Base-by-base conservation (phyloP, 805 yeast genomes). In the Naumovozyma castellii region DNA sequence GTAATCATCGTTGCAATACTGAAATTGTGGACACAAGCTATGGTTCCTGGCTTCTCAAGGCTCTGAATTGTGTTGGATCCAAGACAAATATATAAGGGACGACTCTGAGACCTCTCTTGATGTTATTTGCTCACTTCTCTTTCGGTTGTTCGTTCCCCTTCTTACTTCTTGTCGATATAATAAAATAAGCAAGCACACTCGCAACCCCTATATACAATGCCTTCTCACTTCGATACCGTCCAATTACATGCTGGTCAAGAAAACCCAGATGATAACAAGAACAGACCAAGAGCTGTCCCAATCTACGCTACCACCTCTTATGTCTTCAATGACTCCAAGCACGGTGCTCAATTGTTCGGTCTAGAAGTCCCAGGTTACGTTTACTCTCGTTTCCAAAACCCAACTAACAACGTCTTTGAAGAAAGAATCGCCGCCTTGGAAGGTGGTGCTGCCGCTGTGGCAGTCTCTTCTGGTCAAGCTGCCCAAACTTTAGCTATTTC, bases 241-340 rank as follows among this genome's bases (percentile, higher is more conserved):
- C 96, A 90, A 70, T 75, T 90, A 52, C 97, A 90, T 65, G 96
- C 96, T 40, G 98, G 98, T 48, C 95, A 87, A 67, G 72, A 71
- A 45, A 88, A 84, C 50, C 67, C 72, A 27, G 68, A 75, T 32
- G 69, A 65, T 44, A 69, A 73, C 45, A 68, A 78, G 12, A 72
- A 74, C 61, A 71, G 79, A 42, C 74, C 95, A 41, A 76, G 97
- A 61, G 96, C 97, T 9, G 87, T 84, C 27, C 97, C 97, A 43
- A 84, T 90, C 59, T 88, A 84, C 61, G 90, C 97, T 34, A 78
- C 95, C 9, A 75, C 94, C 1, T 90, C 97, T 10, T 90, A 76
- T 56, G 92, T 80, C 32, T 90, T 90, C 65, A 74, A 82, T 47
- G 80, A 84, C 60, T 85, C 95, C 14, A 76, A 84, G 60, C 92